phyloP scores from a whole-genome alignment of 345 rosid species.

The Camelina sativa region DNA sequence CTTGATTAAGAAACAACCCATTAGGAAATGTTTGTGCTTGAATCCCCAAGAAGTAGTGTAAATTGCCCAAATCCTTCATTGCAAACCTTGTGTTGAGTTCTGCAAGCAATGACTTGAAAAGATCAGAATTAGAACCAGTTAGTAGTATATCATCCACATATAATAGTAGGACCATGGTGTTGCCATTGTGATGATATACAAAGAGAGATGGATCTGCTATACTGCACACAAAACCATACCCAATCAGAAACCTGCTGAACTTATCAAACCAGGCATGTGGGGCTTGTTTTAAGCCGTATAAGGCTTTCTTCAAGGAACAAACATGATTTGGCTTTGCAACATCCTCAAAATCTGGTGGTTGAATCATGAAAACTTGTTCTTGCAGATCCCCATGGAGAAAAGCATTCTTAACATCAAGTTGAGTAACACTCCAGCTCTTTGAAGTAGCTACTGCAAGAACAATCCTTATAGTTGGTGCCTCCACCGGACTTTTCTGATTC shows the following conservation, averaged over 20 bases:
- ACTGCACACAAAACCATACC: neutral
- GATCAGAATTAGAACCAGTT: too few relatives aligned
- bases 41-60: too few relatives aligned
- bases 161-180: neutral
- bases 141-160: too few relatives aligned
- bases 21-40: too few relatives aligned
- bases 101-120: too few relatives aligned
- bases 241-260: neutral
- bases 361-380: neutral
- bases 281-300: neutral
- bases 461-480: fast-evolving
- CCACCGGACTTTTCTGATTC: too few relatives aligned
- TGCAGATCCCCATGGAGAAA: neutral
- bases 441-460: neutral
- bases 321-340: fast-evolving
- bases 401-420: neutral
- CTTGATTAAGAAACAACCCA: too few relatives aligned
- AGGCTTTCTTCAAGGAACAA: fast-evolving
- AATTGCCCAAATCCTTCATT: too few relatives aligned
- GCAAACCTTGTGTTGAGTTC: too few relatives aligned
- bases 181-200: neutral
- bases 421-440: neutral
- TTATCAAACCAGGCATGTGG: neutral
- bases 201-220: neutral
- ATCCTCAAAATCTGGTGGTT: neutral